Evolutionary conservation across 2,329 filamentous ascomycete genomes (phyloP).

Genomic region (Calonectria montana): DNA sequence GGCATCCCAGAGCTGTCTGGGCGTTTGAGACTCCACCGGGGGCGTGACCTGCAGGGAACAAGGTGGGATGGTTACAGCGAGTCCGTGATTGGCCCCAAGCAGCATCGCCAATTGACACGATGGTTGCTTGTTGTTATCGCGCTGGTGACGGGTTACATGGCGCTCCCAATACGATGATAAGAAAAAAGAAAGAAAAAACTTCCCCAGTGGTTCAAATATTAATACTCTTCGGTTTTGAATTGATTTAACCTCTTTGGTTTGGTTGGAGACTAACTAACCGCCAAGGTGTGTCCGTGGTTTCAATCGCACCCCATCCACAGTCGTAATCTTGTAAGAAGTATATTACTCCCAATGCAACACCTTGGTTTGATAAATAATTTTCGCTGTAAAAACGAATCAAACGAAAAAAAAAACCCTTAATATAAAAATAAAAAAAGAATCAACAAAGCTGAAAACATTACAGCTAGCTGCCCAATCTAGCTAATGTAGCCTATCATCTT

Average conservation of each 20-base stretch:
- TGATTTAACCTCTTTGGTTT: neutral
- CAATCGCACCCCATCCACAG: neutral
- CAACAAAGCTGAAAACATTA: neutral
- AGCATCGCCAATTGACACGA: slow-evolving; percentile 9
- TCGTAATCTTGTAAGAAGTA: neutral
- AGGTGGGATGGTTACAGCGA: slow-evolving; percentile 9
- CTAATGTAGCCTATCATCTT: neutral
- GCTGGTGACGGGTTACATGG: neutral
- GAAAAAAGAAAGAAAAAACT: neutral
- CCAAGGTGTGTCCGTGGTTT: too few species aligned
- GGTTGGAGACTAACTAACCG: too few species aligned
- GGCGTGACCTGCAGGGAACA: slow-evolving; percentile 9
- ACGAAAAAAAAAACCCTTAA: neutral
- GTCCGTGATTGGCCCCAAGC: slow-evolving; percentile 1
- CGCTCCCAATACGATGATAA: neutral
- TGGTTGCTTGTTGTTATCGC: neutral
- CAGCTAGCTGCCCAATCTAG: neutral
- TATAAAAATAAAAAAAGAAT: neutral
- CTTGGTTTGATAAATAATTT: neutral
- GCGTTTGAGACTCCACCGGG: slow-evolving; percentile 7
- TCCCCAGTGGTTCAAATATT: neutral
- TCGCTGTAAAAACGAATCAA: neutral
- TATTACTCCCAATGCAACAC: neutral
- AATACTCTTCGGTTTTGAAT: neutral
- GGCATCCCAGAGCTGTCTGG: slow-evolving; percentile 6